Percentiles rank a stretch among this genome's conserved stretches.
phyloP scores from a whole-genome alignment of 2,329 filamentous ascomycete species.

The Cercospora citrullina region DNA sequence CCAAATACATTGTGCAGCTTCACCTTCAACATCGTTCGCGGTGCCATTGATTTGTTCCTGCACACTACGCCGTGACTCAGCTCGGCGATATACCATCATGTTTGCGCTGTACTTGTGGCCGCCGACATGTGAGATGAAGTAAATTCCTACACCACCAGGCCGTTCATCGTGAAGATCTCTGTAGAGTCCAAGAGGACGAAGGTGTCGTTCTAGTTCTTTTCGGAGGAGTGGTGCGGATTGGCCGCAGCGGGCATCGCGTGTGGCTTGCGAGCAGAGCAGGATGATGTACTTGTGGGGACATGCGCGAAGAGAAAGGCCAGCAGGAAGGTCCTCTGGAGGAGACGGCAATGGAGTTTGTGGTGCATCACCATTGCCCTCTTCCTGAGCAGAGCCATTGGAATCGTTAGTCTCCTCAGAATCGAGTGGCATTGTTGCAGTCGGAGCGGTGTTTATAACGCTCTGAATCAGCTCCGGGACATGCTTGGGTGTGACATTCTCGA shows the following conservation, averaged over 20 bases:
- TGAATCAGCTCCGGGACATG: slow-evolving; percentile 71
- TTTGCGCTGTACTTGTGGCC: slow-evolving; percentile 97
- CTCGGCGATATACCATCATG: slow-evolving; percentile 81
- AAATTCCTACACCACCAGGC: slow-evolving; percentile 89
- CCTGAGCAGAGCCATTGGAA: slow-evolving; percentile 12
- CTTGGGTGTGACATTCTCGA: slow-evolving; percentile 79
- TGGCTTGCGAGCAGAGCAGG: slow-evolving; percentile 89
- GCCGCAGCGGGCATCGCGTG: slow-evolving; percentile 91
- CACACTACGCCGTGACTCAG: slow-evolving; percentile 37
- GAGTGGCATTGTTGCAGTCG: slow-evolving; percentile 72
- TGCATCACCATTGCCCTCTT: slow-evolving; percentile 18
- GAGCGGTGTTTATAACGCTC: slow-evolving; percentile 67
- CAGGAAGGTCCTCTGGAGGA: slow-evolving; percentile 31
- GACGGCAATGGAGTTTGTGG: slow-evolving; percentile 20
- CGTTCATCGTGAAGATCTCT: slow-evolving; percentile 85
- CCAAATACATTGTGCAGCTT: slow-evolving; percentile 88
- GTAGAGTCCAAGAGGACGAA: slow-evolving; percentile 79
- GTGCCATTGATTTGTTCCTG: slow-evolving; percentile 35
- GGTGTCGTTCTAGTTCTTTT: slow-evolving; percentile 83
- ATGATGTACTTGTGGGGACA: slow-evolving; percentile 85
- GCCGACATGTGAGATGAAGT: slow-evolving; percentile 94
- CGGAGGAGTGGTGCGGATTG: slow-evolving; percentile 89
- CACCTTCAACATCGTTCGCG: slow-evolving; percentile 45
- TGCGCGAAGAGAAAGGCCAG: slow-evolving; percentile 57
- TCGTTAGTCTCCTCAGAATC: slow-evolving; percentile 12